Evolutionary conservation across 2,329 filamentous ascomycete genomes (phyloP), one percentile per base, ranked within the genome.

Genomic region (Ophiocordyceps robertsii): DNA sequence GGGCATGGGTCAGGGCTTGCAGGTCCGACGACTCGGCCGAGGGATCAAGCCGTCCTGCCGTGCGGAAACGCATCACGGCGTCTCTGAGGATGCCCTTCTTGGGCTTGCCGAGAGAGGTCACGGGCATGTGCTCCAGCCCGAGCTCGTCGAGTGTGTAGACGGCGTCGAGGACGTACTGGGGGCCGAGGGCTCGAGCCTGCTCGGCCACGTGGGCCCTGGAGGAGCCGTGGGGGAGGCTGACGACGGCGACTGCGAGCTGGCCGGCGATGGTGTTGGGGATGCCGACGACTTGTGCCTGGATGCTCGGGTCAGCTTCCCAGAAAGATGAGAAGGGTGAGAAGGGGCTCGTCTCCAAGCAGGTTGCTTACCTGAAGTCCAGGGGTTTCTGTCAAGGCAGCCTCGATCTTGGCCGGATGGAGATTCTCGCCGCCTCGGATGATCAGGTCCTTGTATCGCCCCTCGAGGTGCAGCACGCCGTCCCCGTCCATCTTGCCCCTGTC

Each of bases 401-500:
- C 64, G 21, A 67, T 57, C 37, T 47, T 56, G 6, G 54, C 47
- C 1, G 66, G 64, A n/a, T 61, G 54, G 16, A 68, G 63, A 19
- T 68, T 69, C 42, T 65, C 61, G n/a, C 63, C 66, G 4, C 62
- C 66, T 10, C 65, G 58, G 44, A 68, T 68, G 30, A 68, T 67
- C 29, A 68, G 42, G 39, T 69, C 66, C 48, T 69, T 68, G 50
- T 66, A 67, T 29, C 66, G 49, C 6, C 65, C 66, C 4, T 63
- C 46, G 27, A 69, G 58, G 39, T 59, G 56, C 2, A 69, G 48
- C 21, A 62, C 52, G 1, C 62, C 65, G 8, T 62, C 47, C 6
- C 56, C 49, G 30, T 63, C 57, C 39, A 69, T 62, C 14, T 43
- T 53, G 4, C 58, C 66, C 46, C 65, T 62, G 39, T 69, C 66